These are phyloP conservation scores for Trichoderma sp. DNA, from an alignment of 2,329 filamentous ascomycete species.

Conservation along the genomic window DNA sequence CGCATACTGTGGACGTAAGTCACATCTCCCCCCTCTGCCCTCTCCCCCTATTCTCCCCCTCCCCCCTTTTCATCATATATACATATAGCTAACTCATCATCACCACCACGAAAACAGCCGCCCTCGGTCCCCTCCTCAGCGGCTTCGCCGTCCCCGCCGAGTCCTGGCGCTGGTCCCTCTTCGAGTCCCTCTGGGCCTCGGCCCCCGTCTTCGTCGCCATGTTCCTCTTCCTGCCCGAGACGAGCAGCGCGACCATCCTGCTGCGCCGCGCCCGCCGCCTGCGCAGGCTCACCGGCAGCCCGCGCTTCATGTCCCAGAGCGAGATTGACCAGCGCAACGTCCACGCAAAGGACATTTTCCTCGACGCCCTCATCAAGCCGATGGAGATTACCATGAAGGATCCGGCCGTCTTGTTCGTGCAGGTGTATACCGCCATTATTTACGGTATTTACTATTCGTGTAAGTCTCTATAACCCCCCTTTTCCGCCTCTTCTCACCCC, in stretches of 20 bases:
- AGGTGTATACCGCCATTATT: constrained; percentile 62
- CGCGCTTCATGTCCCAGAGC: constrained; percentile 60
- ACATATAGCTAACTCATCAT: neutral
- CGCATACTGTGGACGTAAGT: constrained; percentile 51
- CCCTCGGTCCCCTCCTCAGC: constrained; percentile 62
- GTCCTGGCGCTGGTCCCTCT: constrained; percentile 66
- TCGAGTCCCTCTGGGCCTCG: constrained; percentile 65
- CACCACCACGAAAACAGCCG: constrained; percentile 48
- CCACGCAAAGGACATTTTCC: constrained; percentile 49
- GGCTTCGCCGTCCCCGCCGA: constrained; percentile 61
- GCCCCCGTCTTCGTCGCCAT: constrained; percentile 62
- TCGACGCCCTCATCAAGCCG: constrained; percentile 63
- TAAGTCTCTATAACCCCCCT: constrained; percentile 30
- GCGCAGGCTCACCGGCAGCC: constrained; percentile 60
- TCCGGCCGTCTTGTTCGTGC: constrained; percentile 63
- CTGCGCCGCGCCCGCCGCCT: constrained; percentile 63
- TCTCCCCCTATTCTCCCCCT: neutral
- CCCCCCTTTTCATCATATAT: neutral
- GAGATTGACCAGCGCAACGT: constrained; percentile 65
- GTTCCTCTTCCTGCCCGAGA: constrained; percentile 67
- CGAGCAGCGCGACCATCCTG: constrained; percentile 60
- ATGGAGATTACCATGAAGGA: constrained; percentile 62
- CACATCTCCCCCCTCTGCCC: neutral
- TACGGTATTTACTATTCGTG: constrained; percentile 65
- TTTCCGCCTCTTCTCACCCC: neutral